Percentiles rank a stretch among this genome's conserved stretches.
These are phyloP conservation scores for Zygosaccharomyces lentus DNA, from an alignment of 805 yeast genomes.

Conservation along the genomic window DNA sequence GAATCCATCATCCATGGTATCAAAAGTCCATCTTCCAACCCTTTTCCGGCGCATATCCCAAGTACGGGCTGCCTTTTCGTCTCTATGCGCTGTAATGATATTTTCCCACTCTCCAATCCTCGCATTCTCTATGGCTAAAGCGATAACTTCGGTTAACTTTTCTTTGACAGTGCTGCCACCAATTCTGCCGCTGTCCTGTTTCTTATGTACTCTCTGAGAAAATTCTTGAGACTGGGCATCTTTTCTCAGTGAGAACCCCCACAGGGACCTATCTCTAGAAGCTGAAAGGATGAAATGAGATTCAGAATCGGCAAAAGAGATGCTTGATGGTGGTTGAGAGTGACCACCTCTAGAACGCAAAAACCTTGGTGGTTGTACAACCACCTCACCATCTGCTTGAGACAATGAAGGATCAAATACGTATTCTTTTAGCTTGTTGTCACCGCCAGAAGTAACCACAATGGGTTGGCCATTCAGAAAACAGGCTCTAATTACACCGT, in stretches of 20 bases:
- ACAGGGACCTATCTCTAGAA: constrained; percentile 77
- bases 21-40: constrained; percentile 67
- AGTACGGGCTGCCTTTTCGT: constrained; percentile 77
- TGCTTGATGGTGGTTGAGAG: constrained; percentile 76
- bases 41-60: constrained; percentile 82
- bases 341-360: constrained; percentile 97
- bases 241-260: constrained; percentile 90
- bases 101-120: constrained; percentile 93
- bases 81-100: constrained; percentile 81
- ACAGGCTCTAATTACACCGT: constrained; percentile 70
- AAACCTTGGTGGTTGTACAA: constrained; percentile 84
- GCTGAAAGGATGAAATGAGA: constrained; percentile 85
- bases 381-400: constrained; percentile 42
- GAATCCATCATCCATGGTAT: constrained; percentile 71
- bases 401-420: constrained; percentile 91
- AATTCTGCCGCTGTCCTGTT: constrained; percentile 43
- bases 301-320: constrained; percentile 71
- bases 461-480: constrained; percentile 92
- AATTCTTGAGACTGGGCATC: constrained; percentile 95
- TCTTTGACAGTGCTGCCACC: constrained; percentile 61
- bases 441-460: constrained; percentile 83
- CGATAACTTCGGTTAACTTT: constrained; percentile 71
- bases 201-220: constrained; percentile 64
- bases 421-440: constrained; percentile 80
- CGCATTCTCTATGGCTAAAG: constrained; percentile 66